Evolutionary conservation across 2,329 filamentous ascomycete species (phyloP).

Genomic region (Botrytis aclada): DNA sequence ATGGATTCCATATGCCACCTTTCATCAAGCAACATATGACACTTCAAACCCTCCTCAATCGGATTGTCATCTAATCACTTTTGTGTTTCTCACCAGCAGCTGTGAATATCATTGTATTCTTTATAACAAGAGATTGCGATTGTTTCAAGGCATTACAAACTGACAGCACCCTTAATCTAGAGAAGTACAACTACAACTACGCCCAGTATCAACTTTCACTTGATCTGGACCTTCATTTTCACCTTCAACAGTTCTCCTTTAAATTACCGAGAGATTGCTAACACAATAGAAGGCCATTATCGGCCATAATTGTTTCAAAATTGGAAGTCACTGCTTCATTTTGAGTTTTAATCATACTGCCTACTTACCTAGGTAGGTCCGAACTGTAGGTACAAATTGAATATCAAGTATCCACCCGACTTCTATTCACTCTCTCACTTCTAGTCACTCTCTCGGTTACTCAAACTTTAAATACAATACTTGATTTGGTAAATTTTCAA

Average conservation of each 20-base stretch:
- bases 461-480: background rate
- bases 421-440: conserved; percentile 12
- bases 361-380: background rate
- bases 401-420: background rate
- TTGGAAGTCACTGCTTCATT: background rate
- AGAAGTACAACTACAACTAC: background rate
- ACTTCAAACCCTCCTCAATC: background rate
- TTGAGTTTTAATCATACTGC: background rate
- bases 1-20: background rate
- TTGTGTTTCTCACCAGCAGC: background rate
- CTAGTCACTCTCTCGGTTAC: conserved; percentile 5
- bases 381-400: background rate
- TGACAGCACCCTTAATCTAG: background rate
- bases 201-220: background rate
- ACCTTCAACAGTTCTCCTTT: background rate
- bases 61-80: background rate
- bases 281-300: background rate
- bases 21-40: background rate
- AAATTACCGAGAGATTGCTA: background rate
- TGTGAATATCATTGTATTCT: background rate
- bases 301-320: background rate
- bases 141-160: background rate
- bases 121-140: background rate
- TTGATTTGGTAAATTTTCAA: background rate
- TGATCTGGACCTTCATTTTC: background rate